Percentiles rank a stretch among this genome's conserved stretches.
Conservation (phyloP, 768 basidiomycete species). For the Kwoniella dejecticola region DNA sequence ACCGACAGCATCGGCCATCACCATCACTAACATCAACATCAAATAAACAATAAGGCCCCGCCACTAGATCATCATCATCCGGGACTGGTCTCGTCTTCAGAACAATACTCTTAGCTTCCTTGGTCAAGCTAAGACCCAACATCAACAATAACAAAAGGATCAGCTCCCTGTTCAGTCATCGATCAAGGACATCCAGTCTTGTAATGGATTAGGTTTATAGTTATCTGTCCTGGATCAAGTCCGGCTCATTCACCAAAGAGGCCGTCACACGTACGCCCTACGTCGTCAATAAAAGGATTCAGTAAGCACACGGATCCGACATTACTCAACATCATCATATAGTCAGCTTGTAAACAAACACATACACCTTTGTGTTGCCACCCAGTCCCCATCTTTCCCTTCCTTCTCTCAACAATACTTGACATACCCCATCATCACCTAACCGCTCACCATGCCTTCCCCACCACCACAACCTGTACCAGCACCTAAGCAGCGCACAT, state of each 20-base stretch:
- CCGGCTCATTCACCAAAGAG: not conserved
- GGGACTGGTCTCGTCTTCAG: not conserved
- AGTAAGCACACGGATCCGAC: slow-evolving; percentile 4
- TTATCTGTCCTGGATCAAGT: no score
- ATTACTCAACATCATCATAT: not conserved
- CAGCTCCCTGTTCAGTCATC: no score
- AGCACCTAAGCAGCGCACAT: slow-evolving; percentile 19
- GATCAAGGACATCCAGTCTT: no score
- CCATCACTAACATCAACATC: not conserved
- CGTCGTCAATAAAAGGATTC: not conserved
- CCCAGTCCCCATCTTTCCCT: not conserved
- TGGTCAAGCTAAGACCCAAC: no score
- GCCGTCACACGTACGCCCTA: not conserved
- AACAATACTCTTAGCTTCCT: no score
- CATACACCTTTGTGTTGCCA: slow-evolving; percentile 2
- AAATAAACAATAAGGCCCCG: not conserved
- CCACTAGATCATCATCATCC: not conserved
- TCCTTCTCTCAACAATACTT: not conserved
- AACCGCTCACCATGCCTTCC: slow-evolving; percentile 30
- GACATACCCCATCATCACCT: not conserved
- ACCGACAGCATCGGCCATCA: not conserved
- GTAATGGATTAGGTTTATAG: no score
- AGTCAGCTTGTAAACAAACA: slow-evolving; percentile 4
- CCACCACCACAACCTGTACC: slow-evolving; percentile 37
- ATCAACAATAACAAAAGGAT: no score